These are phyloP conservation scores for Sclerotinia trifoliorum DNA, from an alignment of 2,329 filamentous ascomycete genomes.

Conservation along the genomic window DNA sequence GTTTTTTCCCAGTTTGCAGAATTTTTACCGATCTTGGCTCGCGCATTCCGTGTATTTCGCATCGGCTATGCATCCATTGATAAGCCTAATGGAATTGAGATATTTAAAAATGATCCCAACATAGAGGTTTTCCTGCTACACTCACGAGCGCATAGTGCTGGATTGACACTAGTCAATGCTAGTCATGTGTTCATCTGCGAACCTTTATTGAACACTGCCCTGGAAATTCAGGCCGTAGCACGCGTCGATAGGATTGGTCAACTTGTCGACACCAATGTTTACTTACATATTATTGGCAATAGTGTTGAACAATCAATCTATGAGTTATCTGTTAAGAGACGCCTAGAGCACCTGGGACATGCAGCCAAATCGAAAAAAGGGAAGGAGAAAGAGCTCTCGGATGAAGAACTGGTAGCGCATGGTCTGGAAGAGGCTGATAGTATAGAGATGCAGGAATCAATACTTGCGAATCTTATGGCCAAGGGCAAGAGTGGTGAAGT, in stretches of 20 bases:
- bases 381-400: constrained; percentile 45
- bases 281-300: constrained; percentile 88
- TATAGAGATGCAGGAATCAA: constrained; percentile 73
- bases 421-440: constrained; percentile 81
- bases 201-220: constrained; percentile 85
- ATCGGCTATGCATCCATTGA: constrained; percentile 75
- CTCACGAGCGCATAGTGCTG: constrained; percentile 82
- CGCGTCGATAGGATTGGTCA: constrained; percentile 95
- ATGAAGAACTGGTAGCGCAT: constrained; percentile 53
- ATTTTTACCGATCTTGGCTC: constrained; percentile 71
- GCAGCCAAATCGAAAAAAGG: constrained; percentile 40
- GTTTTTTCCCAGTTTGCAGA: constrained; percentile 90
- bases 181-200: constrained; percentile 95
- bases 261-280: constrained; percentile 82
- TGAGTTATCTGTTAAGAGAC: constrained; percentile 74
- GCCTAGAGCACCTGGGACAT: constrained; percentile 72
- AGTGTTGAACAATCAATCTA: constrained; percentile 94
- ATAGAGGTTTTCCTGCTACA: constrained; percentile 86
- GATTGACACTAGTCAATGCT: constrained; percentile 87
- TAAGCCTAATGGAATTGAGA: constrained; percentile 64
- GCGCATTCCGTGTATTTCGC: constrained; percentile 67
- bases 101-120: constrained; percentile 71
- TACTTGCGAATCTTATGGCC: constrained; percentile 67
- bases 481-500: constrained; percentile 75
- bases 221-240: constrained; percentile 93